Base-by-base conservation (phyloP, 257 asterid genomes). In the Apocynum venetum region DNA sequence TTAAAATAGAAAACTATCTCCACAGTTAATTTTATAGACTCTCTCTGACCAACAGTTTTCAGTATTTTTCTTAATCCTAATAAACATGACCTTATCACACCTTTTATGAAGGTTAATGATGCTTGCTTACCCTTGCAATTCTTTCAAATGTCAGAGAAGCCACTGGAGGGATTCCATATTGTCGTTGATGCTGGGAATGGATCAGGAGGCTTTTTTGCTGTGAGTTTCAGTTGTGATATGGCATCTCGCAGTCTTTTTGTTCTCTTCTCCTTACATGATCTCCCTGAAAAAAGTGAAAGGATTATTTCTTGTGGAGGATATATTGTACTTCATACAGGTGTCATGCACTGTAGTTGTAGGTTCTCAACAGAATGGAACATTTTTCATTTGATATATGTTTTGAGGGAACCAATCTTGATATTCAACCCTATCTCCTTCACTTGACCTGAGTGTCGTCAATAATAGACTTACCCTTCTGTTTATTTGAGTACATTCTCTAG, bases 141-240 rank as follows among this genome's bases (percentile, higher is more conserved):
- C n/a, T 65, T 57, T 74, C 73, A 63, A 72, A 77, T 86, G 82
- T 65, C 96, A 96, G 99, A 96, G 86, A 93, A 87, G 90, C 99
- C 99, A 65, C 86, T 96, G 86, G 96, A 93, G 77, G 98, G 98
- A 79, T 90, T 96, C 91, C 98, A 96, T 80, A 93, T 96, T 78
- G 87, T 96, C 82, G 99, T 96, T 78, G 99, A 96, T 86, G 99
- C 99, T 60, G 99, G 99, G 79, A 96, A 96, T 84, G 99, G 99
- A 47, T 97, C 99, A 55, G 99, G 99, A 78, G 99, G 99, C 70
- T 96, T 96, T 81, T 96, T 96, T 83, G 97, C 94, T 56, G 97
- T 91, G 86, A 88, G 98, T 85, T 80, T 78, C 78, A 83, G 59
- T 81, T 65, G 53, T 71, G 19, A 52, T 63, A 46, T 10, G 15